These are phyloP conservation scores for Rubus parviflorus DNA, from an alignment of 306 rosid genomes.

Conservation along the genomic window DNA sequence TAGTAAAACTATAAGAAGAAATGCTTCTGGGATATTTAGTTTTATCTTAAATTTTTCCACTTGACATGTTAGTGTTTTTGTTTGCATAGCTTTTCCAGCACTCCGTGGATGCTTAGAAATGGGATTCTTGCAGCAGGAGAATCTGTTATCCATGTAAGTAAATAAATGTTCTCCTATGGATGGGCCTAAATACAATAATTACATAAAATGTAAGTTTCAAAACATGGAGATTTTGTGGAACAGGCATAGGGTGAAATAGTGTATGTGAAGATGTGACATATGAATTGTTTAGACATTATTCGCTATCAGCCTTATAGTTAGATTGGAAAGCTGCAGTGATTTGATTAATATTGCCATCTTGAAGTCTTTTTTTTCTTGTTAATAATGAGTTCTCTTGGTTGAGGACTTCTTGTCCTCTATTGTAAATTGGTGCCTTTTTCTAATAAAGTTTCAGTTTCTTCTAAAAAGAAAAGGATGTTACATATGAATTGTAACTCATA, in stretches of 20 bases:
- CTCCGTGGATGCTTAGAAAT: constrained; percentile 85
- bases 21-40: constrained; percentile 11
- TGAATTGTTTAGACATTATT: background rate
- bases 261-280: background rate
- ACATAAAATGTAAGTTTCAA: background rate
- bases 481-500: background rate
- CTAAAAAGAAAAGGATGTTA: background rate
- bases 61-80: constrained; percentile 30
- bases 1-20: constrained; percentile 4
- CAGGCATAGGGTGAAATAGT: background rate
- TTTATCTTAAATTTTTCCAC: constrained; percentile 25
- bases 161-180: background rate
- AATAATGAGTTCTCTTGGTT: background rate
- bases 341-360: background rate
- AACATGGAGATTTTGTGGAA: background rate
- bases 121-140: constrained; percentile 70
- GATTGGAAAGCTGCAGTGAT: background rate
- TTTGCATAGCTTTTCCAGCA: constrained; percentile 81
- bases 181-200: background rate
- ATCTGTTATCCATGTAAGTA: constrained; percentile 78
- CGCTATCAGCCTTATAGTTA: background rate
- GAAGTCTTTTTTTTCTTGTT: background rate
- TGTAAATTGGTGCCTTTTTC: background rate
- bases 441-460: background rate
- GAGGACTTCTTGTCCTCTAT: background rate